Percentiles rank a stretch among this genome's conserved stretches.
Conservation (phyloP, 345 rosid species). For the Eucalyptus polybractea region DNA sequence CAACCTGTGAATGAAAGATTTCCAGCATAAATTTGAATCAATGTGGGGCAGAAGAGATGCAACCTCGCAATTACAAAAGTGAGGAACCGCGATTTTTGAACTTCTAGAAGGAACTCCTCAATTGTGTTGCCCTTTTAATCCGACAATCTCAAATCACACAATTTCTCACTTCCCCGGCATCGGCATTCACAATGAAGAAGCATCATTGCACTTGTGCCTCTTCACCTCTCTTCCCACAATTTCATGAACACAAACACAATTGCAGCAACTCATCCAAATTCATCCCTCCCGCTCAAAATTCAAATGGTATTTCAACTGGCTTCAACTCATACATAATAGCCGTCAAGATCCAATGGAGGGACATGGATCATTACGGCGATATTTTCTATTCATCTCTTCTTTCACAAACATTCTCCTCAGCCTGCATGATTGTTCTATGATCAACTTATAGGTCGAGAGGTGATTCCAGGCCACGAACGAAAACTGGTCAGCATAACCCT, state of each 20-base stretch:
- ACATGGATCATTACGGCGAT: neutral
- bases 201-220: neutral
- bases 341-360: neutral
- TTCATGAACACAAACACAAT: neutral
- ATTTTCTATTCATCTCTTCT: neutral
- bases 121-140: neutral
- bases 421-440: constrained; percentile 20
- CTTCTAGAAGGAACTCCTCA: neutral
- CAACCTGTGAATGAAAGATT: neutral
- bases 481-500: constrained; percentile 13
- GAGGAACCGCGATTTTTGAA: neutral
- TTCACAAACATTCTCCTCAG: neutral
- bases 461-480: constrained; percentile 15
- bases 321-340: neutral
- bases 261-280: neutral
- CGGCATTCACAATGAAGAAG: neutral
- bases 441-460: constrained; percentile 19
- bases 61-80: neutral
- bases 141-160: neutral
- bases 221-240: neutral
- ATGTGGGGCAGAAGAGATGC: neutral
- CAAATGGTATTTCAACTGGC: neutral
- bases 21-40: neutral
- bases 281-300: neutral
- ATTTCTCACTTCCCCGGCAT: neutral